These are phyloP conservation scores for Debaryomycetaceae sp. DNA, from an alignment of 1,139 yeast species.

Conservation along the genomic window DNA sequence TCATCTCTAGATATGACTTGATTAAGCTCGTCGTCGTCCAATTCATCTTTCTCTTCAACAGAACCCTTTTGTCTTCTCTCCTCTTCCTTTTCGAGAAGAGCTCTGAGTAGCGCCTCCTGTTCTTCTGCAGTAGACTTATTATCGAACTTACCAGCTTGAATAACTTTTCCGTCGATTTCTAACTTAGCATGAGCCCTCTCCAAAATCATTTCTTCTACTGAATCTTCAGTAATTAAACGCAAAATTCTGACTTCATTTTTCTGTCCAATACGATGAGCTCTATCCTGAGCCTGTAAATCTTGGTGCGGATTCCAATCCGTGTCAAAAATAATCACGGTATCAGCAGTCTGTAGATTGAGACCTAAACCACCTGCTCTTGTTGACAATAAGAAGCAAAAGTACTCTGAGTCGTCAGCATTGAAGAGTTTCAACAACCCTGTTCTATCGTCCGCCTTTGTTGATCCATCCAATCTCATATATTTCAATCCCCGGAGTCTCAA, in stretches of 20 bases:
- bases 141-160: conserved; percentile 85
- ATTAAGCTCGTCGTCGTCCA: conserved; percentile 71
- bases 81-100: conserved; percentile 70
- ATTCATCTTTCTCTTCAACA: conserved; percentile 43
- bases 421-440: conserved; percentile 63
- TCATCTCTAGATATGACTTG: conserved; percentile 70
- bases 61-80: conserved; percentile 42
- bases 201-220: conserved; percentile 78
- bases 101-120: conserved; percentile 72
- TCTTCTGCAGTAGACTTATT: conserved; percentile 80
- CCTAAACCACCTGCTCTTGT: conserved; percentile 93
- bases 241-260: conserved; percentile 81
- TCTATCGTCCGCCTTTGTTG: conserved; percentile 81
- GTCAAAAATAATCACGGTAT: conserved; percentile 82
- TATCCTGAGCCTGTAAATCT: conserved; percentile 86
- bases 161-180: conserved; percentile 84
- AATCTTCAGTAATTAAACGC: conserved; percentile 74
- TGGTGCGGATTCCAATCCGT: conserved; percentile 94
- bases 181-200: conserved; percentile 81
- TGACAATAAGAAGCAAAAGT: conserved; percentile 72
- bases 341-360: conserved; percentile 81
- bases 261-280: conserved; percentile 90
- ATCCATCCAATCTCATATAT: conserved; percentile 78
- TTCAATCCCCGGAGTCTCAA: conserved; percentile 60
- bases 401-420: conserved; percentile 70